Conservation (phyloP, 2,329 filamentous ascomycete genomes). For the Cladobotryum mycophilum region DNA sequence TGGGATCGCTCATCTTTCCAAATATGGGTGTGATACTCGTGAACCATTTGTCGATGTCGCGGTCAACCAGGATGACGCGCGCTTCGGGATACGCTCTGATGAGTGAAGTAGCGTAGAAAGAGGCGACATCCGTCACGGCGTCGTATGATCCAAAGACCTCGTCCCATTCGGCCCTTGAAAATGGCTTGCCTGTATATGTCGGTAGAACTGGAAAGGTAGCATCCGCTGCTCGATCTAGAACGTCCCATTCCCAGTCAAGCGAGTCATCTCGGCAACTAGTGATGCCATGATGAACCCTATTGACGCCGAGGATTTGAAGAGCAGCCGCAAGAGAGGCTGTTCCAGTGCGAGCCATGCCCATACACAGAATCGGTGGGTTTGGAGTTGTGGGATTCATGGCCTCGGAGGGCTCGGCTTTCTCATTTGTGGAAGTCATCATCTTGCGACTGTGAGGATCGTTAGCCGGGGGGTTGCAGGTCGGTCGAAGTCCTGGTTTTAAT, state of each 20-base stretch:
- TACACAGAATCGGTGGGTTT: slow-evolving; percentile 4
- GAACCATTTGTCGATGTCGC: slow-evolving; percentile 57
- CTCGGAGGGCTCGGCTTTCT: no score
- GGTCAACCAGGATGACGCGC: slow-evolving; percentile 55
- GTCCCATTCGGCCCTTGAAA: background rate
- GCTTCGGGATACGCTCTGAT: background rate
- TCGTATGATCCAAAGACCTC: slow-evolving; percentile 1
- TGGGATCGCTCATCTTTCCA: background rate
- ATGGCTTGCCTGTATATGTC: no score
- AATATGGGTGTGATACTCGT: background rate
- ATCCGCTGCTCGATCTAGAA: no score
- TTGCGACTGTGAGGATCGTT: no score
- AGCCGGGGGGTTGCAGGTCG: background rate
- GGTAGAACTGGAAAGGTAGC: no score
- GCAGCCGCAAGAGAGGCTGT: slow-evolving; percentile 11
- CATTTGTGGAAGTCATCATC: no score
- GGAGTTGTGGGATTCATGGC: no score
- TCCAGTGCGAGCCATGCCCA: slow-evolving; percentile 14
- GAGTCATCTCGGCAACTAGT: no score
- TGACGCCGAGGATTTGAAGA: slow-evolving; percentile 9
- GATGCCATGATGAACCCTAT: slow-evolving; percentile 12
- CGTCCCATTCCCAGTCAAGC: no score
- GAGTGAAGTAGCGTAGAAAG: background rate
- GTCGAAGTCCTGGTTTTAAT: background rate
- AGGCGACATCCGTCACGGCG: slow-evolving; percentile 1